Evolutionary conservation across 2,329 filamentous ascomycete genomes (phyloP), one percentile per base, ranked within the genome.

Genomic region (Kalaharituber pfeilii): DNA sequence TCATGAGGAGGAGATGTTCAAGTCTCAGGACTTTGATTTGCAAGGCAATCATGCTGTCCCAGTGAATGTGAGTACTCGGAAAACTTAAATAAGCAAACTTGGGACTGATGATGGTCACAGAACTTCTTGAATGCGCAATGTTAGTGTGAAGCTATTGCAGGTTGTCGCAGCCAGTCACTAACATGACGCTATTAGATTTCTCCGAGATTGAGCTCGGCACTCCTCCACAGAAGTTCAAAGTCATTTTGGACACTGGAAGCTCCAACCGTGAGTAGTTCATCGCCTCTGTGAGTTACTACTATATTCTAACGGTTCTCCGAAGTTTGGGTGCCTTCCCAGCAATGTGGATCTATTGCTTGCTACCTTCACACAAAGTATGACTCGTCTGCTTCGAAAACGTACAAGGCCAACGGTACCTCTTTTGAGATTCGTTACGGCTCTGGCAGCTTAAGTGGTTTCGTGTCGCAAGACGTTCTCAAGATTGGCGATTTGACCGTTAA

Each of bases 51-150:
- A 96, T 71, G 79, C 81, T 55, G 84, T 98, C 42, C 85, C 89
- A 56, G 81, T 98, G 65, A 85, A 80, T 72, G 63, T 64, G 60
- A 58, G 55, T 55, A n/a, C n/a, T n/a, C n/a, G n/a, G n/a, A n/a
- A n/a, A n/a, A n/a, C n/a, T n/a, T n/a, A n/a, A n/a, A n/a, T n/a
- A n/a, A n/a, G n/a, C n/a, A n/a, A n/a, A n/a, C n/a, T n/a, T n/a
- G n/a, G n/a, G n/a, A n/a, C n/a, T n/a, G n/a, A n/a, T n/a, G n/a
- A n/a, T n/a, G n/a, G n/a, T n/a, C n/a, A 47, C 42, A 64, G 62
- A 98, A 98, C 80, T 98, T 95, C 74, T 74, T 96, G 75, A 98
- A 98, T 67, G 91, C 91, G 56, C 91, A 98, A 73, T 98, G 88
- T 94, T 82, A 67, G 84, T 73, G 33, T 29, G 33, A 15, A n/a